Evolutionary conservation across 495 filamentous ascomycete genomes (phyloP).

Genomic region (Talaromyces adpressus): DNA sequence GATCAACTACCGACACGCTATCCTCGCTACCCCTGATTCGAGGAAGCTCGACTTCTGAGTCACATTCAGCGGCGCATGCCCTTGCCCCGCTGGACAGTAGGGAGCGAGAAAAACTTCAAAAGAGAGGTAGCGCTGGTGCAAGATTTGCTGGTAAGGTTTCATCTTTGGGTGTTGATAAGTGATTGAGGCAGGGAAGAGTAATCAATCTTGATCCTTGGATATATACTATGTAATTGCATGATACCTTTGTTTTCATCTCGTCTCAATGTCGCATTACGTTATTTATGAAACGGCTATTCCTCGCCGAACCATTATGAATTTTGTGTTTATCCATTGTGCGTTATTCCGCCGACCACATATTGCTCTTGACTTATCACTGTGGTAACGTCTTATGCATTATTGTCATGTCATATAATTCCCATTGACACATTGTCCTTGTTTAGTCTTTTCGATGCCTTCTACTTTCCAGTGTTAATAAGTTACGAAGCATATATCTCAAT

Average conservation of each 20-base stretch:
- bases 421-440: background rate
- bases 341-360: too few species aligned
- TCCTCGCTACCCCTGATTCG: conserved; percentile 41
- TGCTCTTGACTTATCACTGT: background rate
- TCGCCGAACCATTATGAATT: background rate
- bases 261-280: background rate
- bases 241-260: conserved; percentile 11
- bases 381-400: background rate
- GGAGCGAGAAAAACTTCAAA: conserved; percentile 45
- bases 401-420: background rate
- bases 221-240: conserved; percentile 14
- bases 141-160: conserved; percentile 43
- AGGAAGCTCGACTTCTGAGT: conserved; percentile 21
- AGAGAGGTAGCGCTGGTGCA: conserved; percentile 43
- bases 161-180: conserved; percentile 39
- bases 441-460: background rate
- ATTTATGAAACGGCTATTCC: background rate
- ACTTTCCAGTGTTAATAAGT: background rate
- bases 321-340: background rate
- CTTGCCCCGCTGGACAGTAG: conserved; percentile 27
- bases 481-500: background rate
- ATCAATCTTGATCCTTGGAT: background rate
- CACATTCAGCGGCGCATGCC: conserved; percentile 19
- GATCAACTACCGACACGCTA: conserved; percentile 29
- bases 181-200: background rate